These are phyloP conservation scores for Aspergillus calidoustus DNA, from an alignment of 2,329 filamentous ascomycete genomes.

Conservation along the genomic window DNA sequence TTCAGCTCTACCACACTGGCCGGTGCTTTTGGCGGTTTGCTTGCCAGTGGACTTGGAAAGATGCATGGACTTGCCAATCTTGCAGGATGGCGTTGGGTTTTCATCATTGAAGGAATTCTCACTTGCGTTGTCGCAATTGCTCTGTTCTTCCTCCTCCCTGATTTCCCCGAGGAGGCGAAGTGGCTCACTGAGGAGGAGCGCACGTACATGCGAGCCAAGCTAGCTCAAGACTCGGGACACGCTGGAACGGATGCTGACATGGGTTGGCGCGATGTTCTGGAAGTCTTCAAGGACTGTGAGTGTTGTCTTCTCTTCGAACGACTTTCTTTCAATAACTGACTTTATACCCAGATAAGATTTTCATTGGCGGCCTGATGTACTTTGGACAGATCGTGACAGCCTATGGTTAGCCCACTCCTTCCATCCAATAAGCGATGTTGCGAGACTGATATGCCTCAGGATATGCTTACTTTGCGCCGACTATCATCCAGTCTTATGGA, in stretches of 20 bases:
- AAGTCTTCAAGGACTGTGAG: constrained; percentile 70
- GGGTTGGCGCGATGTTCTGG: constrained; percentile 61
- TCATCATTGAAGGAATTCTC: constrained; percentile 66
- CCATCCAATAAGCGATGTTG: not conserved
- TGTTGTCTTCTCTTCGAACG: not conserved
- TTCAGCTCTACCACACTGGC: constrained; percentile 73
- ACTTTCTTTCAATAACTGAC: constrained; percentile 25
- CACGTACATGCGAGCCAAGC: constrained; percentile 66
- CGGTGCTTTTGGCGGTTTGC: constrained; percentile 65
- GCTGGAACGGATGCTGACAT: constrained; percentile 67
- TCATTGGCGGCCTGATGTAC: constrained; percentile 79
- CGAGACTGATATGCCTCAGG: constrained; percentile 33
- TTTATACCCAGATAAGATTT: constrained; percentile 59
- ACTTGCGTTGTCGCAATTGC: constrained; percentile 65
- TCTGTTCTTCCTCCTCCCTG: constrained; percentile 69
- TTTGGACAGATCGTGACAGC: constrained; percentile 78
- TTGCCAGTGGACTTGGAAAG: constrained; percentile 64
- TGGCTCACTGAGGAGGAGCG: constrained; percentile 76
- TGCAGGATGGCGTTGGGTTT: constrained; percentile 56
- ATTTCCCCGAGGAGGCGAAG: constrained; percentile 74
- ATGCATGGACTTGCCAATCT: constrained; percentile 64
- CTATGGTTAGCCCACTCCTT: constrained; percentile 54
- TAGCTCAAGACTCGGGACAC: constrained; percentile 70
- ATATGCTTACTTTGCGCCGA: constrained; percentile 77
- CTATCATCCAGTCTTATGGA: constrained; percentile 70